Base-by-base conservation (phyloP, 495 filamentous ascomycete species). In the Aspergillus coremiiformis region DNA sequence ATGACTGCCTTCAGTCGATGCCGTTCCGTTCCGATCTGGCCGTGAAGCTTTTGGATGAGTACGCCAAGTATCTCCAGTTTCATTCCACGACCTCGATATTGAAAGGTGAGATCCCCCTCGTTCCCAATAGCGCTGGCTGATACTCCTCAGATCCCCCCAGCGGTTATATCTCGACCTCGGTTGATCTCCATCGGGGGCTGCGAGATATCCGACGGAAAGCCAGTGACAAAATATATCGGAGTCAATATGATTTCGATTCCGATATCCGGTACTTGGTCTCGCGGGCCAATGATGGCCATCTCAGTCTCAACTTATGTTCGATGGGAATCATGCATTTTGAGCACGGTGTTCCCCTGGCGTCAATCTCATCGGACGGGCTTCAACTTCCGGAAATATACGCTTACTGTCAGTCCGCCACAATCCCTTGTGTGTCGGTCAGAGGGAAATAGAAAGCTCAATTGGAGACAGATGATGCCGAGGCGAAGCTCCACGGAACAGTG, bases 71-170 rank as follows among this genome's bases (percentile, higher is more conserved):
- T 3, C 55, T 84, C 1, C 71, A 83, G 57, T 82, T 82, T 44
- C 80, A 84, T 51, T 77, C 68, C 24, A 83, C 79, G 0, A 44
- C 80, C 15, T 68, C 71, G 17, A 78, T 78, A 59, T 65, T 83
- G 8, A 80, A 78, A 9, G 9, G 63, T 59, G 54, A 14, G 24
- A 29, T 61, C 68, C 73, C 27, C 81, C 81, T 9, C 79, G 80
- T 1, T 48, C 66, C 14, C 72, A 69, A 14, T 84, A 84, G 60
- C 70, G 75, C 29, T 76, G 80, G 56, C 79, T 77, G 3, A 52
- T 70, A 2, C 60, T 77, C 9, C 60, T 7, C 58, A 56, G 17
- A 26, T 56, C 12, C 56, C 8, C 24, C 24, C 4, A 27, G 24
- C 24, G 24, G 24, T 27, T 27, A 27, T 8, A 27, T 27, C 24